Conservation (phyloP, 257 asterid genomes). For the Paraleonurus japonicus region DNA sequence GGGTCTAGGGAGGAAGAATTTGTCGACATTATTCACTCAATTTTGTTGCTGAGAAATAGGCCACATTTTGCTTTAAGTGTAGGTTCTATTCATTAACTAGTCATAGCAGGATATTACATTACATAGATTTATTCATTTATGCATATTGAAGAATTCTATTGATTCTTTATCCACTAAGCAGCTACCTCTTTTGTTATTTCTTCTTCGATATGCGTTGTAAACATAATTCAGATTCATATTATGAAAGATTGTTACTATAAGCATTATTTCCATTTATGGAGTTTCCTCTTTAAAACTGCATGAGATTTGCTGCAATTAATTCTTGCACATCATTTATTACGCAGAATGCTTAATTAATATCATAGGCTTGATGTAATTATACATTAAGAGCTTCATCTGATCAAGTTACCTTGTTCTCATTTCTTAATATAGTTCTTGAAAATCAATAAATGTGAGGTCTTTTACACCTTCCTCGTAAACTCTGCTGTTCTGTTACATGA, state of each 20-base stretch:
- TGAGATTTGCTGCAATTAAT: background rate
- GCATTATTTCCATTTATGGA: background rate
- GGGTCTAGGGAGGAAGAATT: conserved; percentile 36
- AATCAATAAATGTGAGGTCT: background rate
- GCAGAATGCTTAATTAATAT: background rate
- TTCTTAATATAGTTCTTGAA: too few relatives aligned
- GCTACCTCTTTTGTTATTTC: background rate
- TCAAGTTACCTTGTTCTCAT: too few relatives aligned
- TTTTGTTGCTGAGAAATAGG: conserved; percentile 34
- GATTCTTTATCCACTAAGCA: conserved; percentile 24
- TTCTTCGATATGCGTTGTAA: too few relatives aligned
- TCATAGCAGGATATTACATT: conserved; percentile 9
- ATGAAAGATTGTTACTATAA: background rate
- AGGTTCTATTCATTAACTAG: conserved; percentile 30
- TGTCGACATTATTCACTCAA: conserved; percentile 32
- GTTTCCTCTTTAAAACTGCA: background rate
- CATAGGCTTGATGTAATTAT: too few relatives aligned
- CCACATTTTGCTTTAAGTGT: background rate
- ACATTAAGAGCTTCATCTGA: too few relatives aligned
- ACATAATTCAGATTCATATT: background rate
- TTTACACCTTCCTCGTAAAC: background rate
- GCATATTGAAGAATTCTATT: conserved; percentile 11
- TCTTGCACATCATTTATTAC: background rate
- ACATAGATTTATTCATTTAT: conserved; percentile 23
- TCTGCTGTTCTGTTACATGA: background rate